phyloP scores from a whole-genome alignment of 345 rosid genomes.

The Populus nigra region DNA sequence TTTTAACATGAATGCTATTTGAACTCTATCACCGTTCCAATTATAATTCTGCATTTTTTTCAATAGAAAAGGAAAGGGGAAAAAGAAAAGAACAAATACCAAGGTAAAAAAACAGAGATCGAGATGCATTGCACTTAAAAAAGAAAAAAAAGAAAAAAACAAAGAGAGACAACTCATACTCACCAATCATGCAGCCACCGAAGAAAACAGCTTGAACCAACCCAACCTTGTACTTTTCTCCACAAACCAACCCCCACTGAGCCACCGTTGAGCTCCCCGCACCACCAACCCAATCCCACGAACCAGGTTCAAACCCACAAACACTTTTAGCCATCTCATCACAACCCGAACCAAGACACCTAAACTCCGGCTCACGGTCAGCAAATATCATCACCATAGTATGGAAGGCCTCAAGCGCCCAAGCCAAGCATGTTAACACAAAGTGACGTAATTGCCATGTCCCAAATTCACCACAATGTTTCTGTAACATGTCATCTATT shows the following conservation, averaged over 20 bases:
- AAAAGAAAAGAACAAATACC: not conserved
- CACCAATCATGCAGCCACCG: conserved; percentile 91
- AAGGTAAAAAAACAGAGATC: not conserved
- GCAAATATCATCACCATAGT: conserved; percentile 96
- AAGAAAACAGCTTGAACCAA: conserved; percentile 85
- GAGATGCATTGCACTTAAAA: not conserved
- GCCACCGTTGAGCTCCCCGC: conserved; percentile 72
- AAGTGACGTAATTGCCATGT: conserved; percentile 85
- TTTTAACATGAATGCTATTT: too few relatives aligned
- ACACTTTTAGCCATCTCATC: conserved; percentile 27
- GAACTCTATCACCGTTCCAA: too few relatives aligned
- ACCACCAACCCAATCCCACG: conserved; percentile 74
- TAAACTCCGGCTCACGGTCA: conserved; percentile 67
- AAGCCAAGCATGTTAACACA: conserved; percentile 69
- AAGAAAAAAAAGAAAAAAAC: too few relatives aligned
- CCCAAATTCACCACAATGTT: conserved; percentile 88
- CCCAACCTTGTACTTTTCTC: conserved; percentile 73
- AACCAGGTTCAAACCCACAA: conserved; percentile 54
- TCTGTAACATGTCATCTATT: conserved; percentile 73
- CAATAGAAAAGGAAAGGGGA: too few relatives aligned
- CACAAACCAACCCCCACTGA: conserved; percentile 83
- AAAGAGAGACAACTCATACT: conserved; percentile 11
- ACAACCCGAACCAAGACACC: conserved; percentile 46
- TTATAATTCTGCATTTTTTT: too few relatives aligned
- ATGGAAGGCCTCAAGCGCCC: conserved; percentile 93